A percentile compares a stretch with the other conserved stretches of the same genome.
These are phyloP conservation scores for Rhynchospora tenuis DNA, from an alignment of 176 grass and related monocot species.

Conservation along the genomic window DNA sequence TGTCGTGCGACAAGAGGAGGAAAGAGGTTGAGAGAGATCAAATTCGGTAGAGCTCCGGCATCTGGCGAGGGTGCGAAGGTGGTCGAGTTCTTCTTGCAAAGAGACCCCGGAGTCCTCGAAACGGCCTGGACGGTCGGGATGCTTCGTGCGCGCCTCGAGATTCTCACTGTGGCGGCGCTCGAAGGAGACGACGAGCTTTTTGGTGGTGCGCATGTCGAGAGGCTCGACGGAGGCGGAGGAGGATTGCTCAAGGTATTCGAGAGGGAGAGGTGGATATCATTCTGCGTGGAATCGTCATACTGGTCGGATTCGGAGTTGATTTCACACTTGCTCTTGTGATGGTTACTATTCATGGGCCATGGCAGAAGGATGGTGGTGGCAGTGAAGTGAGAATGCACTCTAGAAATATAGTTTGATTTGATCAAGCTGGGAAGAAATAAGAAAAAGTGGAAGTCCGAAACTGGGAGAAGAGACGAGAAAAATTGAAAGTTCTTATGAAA, in stretches of 20 bases:
- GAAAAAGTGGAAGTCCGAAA: too few species aligned
- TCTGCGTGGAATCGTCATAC: neutral
- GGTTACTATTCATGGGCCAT: slow-evolving; percentile 33
- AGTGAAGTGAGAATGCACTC: neutral
- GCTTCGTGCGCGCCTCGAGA: slow-evolving; percentile 93
- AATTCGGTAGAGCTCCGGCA: slow-evolving; percentile 79
- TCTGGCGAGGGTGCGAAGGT: slow-evolving; percentile 71
- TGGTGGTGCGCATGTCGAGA: slow-evolving; percentile 71
- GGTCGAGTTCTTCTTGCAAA: slow-evolving; percentile 74
- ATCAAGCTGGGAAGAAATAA: too few species aligned
- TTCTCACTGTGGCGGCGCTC: slow-evolving; percentile 80
- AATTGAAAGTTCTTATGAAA: too few species aligned
- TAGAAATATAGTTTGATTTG: slow-evolving; percentile 12
- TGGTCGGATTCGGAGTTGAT: neutral
- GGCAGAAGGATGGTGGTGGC: neutral
- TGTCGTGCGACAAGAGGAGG: slow-evolving; percentile 82
- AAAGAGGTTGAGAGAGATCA: too few species aligned
- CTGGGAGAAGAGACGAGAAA: too few species aligned
- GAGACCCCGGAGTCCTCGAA: slow-evolving; percentile 81
- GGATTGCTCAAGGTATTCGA: slow-evolving; percentile 25
- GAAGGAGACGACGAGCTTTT: slow-evolving; percentile 75
- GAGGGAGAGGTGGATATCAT: slow-evolving; percentile 43
- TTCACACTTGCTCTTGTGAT: slow-evolving; percentile 51
- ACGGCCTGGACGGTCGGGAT: slow-evolving; percentile 66
- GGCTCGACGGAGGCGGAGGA: slow-evolving; percentile 47